Conservation (phyloP, 345 rosid species). For the Acer negundo region DNA sequence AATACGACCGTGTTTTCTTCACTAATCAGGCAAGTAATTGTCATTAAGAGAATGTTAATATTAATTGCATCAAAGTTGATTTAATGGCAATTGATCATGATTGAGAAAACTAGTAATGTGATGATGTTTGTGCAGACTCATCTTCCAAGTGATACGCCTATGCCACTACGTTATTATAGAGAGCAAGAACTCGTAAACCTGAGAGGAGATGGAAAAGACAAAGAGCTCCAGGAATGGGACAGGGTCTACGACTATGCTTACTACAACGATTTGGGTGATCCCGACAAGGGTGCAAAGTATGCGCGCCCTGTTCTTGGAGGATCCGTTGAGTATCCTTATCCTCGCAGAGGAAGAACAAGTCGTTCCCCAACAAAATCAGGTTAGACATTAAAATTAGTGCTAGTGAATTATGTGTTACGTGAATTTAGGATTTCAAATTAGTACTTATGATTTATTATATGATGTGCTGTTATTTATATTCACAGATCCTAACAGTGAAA, state of each 20-base stretch:
- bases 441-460: no score
- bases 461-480: neutral
- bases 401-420: neutral
- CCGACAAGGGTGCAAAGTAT: slow-evolving; percentile 39
- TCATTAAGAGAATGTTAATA: neutral
- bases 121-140: slow-evolving; percentile 47
- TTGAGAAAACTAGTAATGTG: no score
- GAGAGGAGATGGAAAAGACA: slow-evolving; percentile 62
- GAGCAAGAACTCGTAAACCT: slow-evolving; percentile 59
- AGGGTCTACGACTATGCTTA: slow-evolving; percentile 81
- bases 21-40: slow-evolving; percentile 53
- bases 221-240: slow-evolving; percentile 78
- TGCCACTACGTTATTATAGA: slow-evolving; percentile 48
- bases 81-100: neutral
- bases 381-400: neutral
- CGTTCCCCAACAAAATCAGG: slow-evolving; percentile 50
- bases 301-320: slow-evolving; percentile 85
- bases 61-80: neutral
- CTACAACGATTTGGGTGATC: slow-evolving; percentile 79
- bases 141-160: slow-evolving; percentile 71
- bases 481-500: slow-evolving; percentile 57
- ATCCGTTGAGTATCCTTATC: slow-evolving; percentile 65
- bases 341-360: slow-evolving; percentile 85
- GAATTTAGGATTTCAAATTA: neutral
- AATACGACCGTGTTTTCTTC: slow-evolving; percentile 70